Evolutionary conservation across 352 stramenopile genomes (phyloP).

Genomic region (Globisporangium ultimum): DNA sequence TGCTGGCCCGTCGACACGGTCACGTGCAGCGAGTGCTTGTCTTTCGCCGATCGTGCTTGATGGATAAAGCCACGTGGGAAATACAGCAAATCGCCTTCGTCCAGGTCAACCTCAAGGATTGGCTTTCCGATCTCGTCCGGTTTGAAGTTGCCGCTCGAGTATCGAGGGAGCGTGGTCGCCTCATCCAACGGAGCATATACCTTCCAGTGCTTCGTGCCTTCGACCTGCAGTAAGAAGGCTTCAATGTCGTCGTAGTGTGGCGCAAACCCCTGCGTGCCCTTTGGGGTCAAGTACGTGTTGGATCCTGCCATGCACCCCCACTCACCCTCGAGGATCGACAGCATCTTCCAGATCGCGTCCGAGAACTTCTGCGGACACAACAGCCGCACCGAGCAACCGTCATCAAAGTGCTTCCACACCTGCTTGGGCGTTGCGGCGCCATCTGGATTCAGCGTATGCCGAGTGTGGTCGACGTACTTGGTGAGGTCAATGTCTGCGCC

Average conservation of each 20-base stretch:
- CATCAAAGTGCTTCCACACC: slow-evolving; percentile 79
- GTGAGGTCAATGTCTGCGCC: slow-evolving; percentile 84
- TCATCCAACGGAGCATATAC: slow-evolving; percentile 74
- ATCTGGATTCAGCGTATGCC: slow-evolving; percentile 63
- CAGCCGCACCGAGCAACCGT: slow-evolving; percentile 89
- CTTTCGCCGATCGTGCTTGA: slow-evolving; percentile 57
- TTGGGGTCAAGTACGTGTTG: slow-evolving; percentile 94
- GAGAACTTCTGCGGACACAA: slow-evolving; percentile 94
- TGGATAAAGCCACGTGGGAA: slow-evolving; percentile 90
- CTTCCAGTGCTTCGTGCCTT: slow-evolving; percentile 94
- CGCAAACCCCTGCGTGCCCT: slow-evolving; percentile 94
- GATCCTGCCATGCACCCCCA: slow-evolving; percentile 93
- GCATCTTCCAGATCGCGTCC: slow-evolving; percentile 80
- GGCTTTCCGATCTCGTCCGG: slow-evolving; percentile 75
- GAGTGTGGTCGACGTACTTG: slow-evolving; percentile 83
- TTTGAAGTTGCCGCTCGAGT: slow-evolving; percentile 74
- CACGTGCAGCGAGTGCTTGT: slow-evolving; percentile 82
- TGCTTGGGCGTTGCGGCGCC: slow-evolving; percentile 51
- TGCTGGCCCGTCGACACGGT: slow-evolving; percentile 89
- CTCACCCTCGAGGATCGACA: slow-evolving; percentile 92
- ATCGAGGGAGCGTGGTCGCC: slow-evolving; percentile 50
- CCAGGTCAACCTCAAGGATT: slow-evolving; percentile 74
- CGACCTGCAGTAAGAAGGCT: slow-evolving; percentile 92
- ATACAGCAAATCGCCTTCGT: slow-evolving; percentile 89
- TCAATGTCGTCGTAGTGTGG: slow-evolving; percentile 98